phyloP scores from a whole-genome alignment of 1,284 basidiomycete genomes.

The Ustilago trichophora region DNA sequence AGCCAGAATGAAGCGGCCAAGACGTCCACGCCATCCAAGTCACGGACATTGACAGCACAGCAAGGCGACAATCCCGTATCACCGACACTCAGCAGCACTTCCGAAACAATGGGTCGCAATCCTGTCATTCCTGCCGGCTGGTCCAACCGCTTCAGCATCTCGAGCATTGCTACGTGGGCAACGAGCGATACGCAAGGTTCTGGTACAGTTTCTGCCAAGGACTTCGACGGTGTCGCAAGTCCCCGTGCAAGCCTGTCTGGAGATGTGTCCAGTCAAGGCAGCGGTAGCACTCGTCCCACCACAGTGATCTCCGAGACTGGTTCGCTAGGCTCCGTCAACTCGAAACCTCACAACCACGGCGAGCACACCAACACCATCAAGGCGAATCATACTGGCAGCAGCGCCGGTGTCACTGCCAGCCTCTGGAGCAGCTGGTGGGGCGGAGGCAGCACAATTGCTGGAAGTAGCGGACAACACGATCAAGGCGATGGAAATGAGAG shows the following conservation, averaged over 20 bases:
- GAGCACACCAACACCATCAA: constrained; percentile 22
- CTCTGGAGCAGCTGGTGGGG: constrained; percentile 60
- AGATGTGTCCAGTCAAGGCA: constrained; percentile 29
- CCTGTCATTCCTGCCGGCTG: constrained; percentile 68
- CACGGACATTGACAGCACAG: constrained; percentile 2
- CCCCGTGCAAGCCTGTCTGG: constrained; percentile 24
- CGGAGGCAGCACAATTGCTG: constrained; percentile 21
- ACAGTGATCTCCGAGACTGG: constrained; percentile 33
- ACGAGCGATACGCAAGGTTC: constrained; percentile 33
- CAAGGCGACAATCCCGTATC: constrained; percentile 70
- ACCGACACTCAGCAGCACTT: constrained; percentile 73
- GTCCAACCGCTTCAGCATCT: constrained; percentile 78
- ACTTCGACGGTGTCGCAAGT: constrained; percentile 21
- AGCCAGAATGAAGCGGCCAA: constrained; percentile 53
- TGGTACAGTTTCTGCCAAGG: constrained; percentile 11
- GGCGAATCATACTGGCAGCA: constrained; percentile 46
- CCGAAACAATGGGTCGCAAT: constrained; percentile 45
- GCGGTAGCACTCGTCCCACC: constrained; percentile 32
- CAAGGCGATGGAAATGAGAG: constrained; percentile 13
- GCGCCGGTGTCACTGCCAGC: constrained; percentile 36
- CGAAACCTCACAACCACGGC: constrained; percentile 8
- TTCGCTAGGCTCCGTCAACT: constrained; percentile 23
- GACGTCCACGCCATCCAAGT: constrained; percentile 29
- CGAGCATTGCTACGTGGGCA: constrained; percentile 72
- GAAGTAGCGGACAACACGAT: constrained; percentile 2